Conservation (phyloP, 805 yeast genomes). For the Wickerhamiella kazuoi region DNA sequence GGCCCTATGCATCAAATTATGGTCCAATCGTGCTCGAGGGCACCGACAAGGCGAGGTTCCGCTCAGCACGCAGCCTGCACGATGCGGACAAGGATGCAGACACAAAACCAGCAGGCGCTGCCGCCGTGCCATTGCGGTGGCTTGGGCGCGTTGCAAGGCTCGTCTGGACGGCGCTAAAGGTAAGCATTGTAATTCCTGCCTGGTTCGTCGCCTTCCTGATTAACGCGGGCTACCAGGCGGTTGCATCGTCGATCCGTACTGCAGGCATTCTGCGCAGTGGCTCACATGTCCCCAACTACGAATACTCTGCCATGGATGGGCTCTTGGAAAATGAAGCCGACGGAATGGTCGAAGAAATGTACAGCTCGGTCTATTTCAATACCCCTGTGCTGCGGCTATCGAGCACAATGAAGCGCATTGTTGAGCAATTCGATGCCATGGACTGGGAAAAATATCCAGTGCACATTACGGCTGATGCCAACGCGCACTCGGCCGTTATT, state of each 20-base stretch:
- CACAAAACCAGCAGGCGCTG: neutral
- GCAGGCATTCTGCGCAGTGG: constrained; percentile 1
- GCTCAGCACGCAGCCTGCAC: too few species aligned
- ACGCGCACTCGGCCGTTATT: constrained; percentile 71
- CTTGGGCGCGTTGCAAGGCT: neutral
- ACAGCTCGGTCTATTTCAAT: constrained; percentile 9
- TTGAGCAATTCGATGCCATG: constrained; percentile 38
- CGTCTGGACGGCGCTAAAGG: constrained; percentile 23
- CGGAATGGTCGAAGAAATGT: constrained; percentile 12
- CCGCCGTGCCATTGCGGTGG: neutral
- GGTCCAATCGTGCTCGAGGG: constrained; percentile 10
- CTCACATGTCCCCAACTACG: constrained; percentile 13
- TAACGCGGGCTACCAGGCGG: constrained; percentile 26
- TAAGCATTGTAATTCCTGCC: constrained; percentile 40
- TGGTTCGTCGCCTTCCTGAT: constrained; percentile 44
- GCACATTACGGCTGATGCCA: constrained; percentile 42
- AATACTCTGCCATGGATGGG: constrained; percentile 1
- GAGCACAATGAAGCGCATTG: constrained; percentile 32
- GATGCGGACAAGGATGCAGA: neutral
- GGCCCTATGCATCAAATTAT: constrained; percentile 12
- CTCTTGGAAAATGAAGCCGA: constrained; percentile 13
- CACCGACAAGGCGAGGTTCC: constrained; percentile 9
- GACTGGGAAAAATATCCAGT: constrained; percentile 59
- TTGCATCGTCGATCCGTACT: constrained; percentile 25
- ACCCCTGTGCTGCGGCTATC: constrained; percentile 8